Evolutionary conservation across 352 stramenopile species (phyloP), one percentile per base, ranked within the genome.

Genomic region (Peronospora destructor): DNA sequence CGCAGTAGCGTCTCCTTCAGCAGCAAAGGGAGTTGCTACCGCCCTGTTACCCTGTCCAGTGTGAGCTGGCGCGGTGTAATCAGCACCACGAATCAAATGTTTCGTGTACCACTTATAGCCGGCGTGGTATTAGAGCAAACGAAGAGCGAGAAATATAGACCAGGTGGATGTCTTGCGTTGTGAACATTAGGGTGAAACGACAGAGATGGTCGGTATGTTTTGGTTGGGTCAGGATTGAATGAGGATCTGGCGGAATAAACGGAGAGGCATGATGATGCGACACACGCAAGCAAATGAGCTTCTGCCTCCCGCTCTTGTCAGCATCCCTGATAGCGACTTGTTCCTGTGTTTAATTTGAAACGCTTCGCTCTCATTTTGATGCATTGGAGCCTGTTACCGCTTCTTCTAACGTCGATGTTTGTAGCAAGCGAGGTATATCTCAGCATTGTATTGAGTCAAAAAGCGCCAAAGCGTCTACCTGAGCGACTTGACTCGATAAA

Each of bases 401-500:
- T 7, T 34, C 30, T 12, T 34, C 8, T 34, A 4, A 34, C 30
- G 10, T 25, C 3, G 10, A 19, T 8, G 4, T 26, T 23, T 25
- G 14, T 5, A 45, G 23, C 21, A 45, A 30, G 23, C 7, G 36
- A 10, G 23, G 13, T 13, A 17, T 30, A 4, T 25, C 28, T 29
- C 9, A 29, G 9, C 36, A 42, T 42, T 17, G 17, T 23, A 21
- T 45, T 11, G 23, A 54, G 21, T 11, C 47, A 49, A 56, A 44
- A 41, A 41, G n/a, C 49, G 16, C 33, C 23, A 23, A 46, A 14
- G 47, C 35, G 19, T 65, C 40, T 86, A 73, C 30, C 59, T 23
- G 7, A 43, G 47, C 12, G 45, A 61, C 45, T 85, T 89, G 26
- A 89, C 66, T 4, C 65, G 69, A 56, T 83, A 98, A 65, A 97